Evolutionary conservation across 75 land plant genomes (phyloP).

Genomic region (Pseudotsuga menziesii): DNA sequence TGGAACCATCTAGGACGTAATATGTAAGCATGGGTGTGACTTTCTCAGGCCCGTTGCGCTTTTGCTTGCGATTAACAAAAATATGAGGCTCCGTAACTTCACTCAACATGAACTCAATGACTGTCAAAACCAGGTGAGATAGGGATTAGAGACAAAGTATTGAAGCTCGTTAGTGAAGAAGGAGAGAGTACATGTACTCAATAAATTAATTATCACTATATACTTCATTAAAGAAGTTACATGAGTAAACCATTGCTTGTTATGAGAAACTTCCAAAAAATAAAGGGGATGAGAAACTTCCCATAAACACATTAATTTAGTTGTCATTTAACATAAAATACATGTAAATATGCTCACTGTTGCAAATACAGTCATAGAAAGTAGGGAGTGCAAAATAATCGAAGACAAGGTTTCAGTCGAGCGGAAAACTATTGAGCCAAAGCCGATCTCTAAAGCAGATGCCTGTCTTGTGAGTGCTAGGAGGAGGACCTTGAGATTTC

Average conservation of each 20-base stretch:
- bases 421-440: conserved; percentile 86
- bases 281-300: too few relatives aligned
- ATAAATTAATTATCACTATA: too few relatives aligned
- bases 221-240: too few relatives aligned
- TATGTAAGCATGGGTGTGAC: conserved; percentile 74
- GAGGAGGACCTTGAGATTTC: too few relatives aligned
- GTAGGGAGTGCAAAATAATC: conserved; percentile 98
- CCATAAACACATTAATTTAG: too few relatives aligned
- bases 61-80: conserved; percentile 87
- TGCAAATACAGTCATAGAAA: conserved; percentile 85
- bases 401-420: conserved; percentile 85
- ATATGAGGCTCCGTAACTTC: conserved; percentile 93
- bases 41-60: conserved; percentile 89
- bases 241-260: too few relatives aligned
- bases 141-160: too few relatives aligned
- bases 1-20: conserved; percentile 88
- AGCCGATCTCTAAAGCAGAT: conserved; percentile 97
- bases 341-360: conserved; percentile 81
- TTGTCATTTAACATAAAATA: too few relatives aligned
- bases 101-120: conserved; percentile 69
- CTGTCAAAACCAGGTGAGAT: too few relatives aligned
- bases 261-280: too few relatives aligned
- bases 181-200: too few relatives aligned
- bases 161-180: too few relatives aligned
- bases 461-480: conserved; percentile 96